Conservation (phyloP, 108 stramenopile genomes). For the Pelagomonas calceolata region DNA sequence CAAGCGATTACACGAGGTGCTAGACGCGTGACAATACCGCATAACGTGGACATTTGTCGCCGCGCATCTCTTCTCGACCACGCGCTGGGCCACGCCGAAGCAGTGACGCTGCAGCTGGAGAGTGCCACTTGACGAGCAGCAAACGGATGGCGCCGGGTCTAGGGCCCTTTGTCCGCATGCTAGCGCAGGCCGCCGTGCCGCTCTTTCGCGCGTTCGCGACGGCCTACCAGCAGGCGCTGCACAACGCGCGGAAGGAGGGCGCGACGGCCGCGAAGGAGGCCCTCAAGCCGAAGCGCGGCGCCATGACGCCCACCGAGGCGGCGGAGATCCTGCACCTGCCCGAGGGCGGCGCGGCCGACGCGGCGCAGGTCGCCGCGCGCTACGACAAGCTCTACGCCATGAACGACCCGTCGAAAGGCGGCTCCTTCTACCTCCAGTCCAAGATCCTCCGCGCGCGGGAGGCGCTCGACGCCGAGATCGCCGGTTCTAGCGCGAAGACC, state of each 20-base stretch:
- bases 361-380: conserved; percentile 14
- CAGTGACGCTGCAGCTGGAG: too few species aligned
- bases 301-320: conserved; percentile 33
- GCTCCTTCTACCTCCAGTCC: conserved; percentile 94
- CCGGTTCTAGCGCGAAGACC: too few species aligned
- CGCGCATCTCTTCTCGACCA: too few species aligned
- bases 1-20: too few species aligned
- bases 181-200: background rate
- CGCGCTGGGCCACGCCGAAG: too few species aligned
- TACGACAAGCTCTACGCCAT: conserved; percentile 75
- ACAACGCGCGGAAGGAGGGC: conserved; percentile 32
- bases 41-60: too few species aligned
- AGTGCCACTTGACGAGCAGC: too few species aligned
- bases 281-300: conserved; percentile 11
- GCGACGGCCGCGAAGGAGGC: conserved; percentile 24
- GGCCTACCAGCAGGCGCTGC: conserved; percentile 49
- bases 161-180: background rate
- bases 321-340: conserved; percentile 43
- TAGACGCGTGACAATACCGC: too few species aligned
- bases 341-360: conserved; percentile 12
- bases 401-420: conserved; percentile 82
- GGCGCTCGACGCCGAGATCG: conserved; percentile 34
- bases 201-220: conserved; percentile 43
- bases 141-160: too few species aligned
- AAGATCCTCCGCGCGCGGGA: conserved; percentile 91